Conservation (phyloP, 805 yeast species). For the Yarrowia yakushimensis region DNA sequence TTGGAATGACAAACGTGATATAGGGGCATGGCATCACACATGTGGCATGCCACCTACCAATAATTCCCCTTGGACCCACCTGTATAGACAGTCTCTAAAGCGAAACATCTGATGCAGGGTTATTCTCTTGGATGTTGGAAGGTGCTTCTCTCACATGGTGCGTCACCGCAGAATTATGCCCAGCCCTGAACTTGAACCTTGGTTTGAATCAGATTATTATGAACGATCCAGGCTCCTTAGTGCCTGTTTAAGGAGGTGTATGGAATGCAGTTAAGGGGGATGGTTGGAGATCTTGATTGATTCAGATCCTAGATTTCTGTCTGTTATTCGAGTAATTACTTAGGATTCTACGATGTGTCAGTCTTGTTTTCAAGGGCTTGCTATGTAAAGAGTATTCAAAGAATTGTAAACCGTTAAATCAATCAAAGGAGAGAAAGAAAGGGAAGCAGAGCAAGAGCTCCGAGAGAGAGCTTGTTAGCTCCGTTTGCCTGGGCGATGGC, state of each 20-base stretch:
- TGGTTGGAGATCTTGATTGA: too few species aligned
- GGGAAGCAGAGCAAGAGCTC: neutral
- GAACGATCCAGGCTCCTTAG: neutral
- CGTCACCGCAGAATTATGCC: neutral
- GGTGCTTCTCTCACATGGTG: neutral
- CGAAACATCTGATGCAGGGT: neutral
- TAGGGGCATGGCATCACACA: too few species aligned
- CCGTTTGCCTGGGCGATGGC: neutral
- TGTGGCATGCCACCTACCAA: too few species aligned
- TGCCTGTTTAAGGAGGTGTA: neutral
- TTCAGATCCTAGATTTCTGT: too few species aligned
- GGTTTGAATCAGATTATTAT: neutral
- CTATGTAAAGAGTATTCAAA: neutral
- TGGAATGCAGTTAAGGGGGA: too few species aligned
- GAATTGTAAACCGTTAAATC: neutral
- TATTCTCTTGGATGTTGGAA: neutral
- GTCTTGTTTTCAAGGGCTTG: too few species aligned
- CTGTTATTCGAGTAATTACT: too few species aligned
- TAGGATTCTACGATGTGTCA: too few species aligned
- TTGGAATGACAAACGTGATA: too few species aligned
- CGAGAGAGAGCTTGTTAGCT: neutral
- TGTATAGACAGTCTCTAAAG: too few species aligned
- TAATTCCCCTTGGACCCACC: too few species aligned
- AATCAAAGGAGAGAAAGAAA: neutral
- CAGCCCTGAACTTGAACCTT: neutral